Base-by-base conservation (phyloP, 108 stramenopile genomes). In the Mediolabrus comicus region DNA sequence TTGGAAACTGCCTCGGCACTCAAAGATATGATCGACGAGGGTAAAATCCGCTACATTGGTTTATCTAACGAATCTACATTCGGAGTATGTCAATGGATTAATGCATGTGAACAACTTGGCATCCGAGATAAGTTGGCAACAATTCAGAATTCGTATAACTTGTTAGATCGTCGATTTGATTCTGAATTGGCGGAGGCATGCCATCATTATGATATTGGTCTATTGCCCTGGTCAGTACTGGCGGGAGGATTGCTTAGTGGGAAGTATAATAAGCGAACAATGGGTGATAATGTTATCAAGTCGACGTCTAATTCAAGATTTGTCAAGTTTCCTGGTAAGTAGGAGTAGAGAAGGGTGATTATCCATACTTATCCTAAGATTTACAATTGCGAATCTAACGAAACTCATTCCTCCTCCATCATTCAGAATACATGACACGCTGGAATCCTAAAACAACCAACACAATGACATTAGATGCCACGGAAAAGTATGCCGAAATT, bases 401-500 rank as follows among this genome's bases (percentile, higher is more conserved):
- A n/a, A n/a, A n/a, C n/a, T n/a, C n/a, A n/a, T n/a, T n/a, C n/a
- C n/a, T n/a, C n/a, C n/a, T n/a, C n/a, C n/a, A 79, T n/a, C n/a
- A n/a, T n/a, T n/a, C 89, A n/a, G 96, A 92, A 6, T 98, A 91
- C 59, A 95, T 96, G 92, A 74, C 58, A n/a, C 84, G 97, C 24
- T 73, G 72, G 72, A 55, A 73, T 27, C 72, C 27, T 91, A 87
- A 62, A 61, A 75, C 38, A 79, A 68, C 53, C 65, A 59, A 54
- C 65, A 68, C 24, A 75, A 77, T 43, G 85, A 86, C 72, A 59
- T 60, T 73, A 14, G 55, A 73, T 33, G 91, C 94, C 10, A 85
- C 92, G 2, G 75, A 76, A n/a, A 84, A 78, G 43, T 97, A 95
- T 77, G 63, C 75, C 30, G 41, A 73, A 12, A 80, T 97, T 58